These are phyloP conservation scores for Pseudogymnoascus sp. DNA, from an alignment of 2,329 filamentous ascomycete genomes.

Conservation along the genomic window DNA sequence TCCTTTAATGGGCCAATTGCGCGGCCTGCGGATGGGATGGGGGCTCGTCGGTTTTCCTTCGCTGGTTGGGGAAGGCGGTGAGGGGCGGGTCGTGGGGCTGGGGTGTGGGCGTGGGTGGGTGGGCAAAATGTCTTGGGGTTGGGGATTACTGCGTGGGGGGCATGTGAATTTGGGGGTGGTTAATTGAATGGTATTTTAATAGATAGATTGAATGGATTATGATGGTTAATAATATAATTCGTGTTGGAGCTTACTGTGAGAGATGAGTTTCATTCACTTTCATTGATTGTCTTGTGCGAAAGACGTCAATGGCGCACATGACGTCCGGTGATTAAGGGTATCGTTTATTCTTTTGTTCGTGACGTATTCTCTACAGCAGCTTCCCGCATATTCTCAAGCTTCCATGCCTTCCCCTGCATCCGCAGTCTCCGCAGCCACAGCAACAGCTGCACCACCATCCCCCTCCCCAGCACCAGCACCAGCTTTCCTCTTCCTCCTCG, in stretches of 20 bases:
- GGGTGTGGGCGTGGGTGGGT: not conserved
- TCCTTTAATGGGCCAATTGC: constrained; percentile 1
- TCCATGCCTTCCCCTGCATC: not conserved
- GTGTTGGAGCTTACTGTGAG: not conserved
- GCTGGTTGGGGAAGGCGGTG: constrained; percentile 6
- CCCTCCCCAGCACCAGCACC: not conserved
- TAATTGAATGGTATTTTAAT: not conserved
- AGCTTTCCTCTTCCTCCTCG: constrained; percentile 32
- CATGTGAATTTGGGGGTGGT: not conserved
- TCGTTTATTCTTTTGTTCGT: not conserved
- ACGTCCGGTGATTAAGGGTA: not conserved
- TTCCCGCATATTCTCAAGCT: not conserved
- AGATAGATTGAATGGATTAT: not conserved
- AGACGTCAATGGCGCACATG: not conserved
- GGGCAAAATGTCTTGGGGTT: not conserved
- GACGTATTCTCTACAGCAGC: not conserved
- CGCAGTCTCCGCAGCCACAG: not conserved
- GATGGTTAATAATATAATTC: not conserved
- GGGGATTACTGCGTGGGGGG: not conserved
- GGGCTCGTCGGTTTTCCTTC: not conserved
- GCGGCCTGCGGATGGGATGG: not conserved
- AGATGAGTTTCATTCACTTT: not conserved
- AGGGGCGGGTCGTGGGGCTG: not conserved
- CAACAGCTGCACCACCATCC: not conserved
- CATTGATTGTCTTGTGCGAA: not conserved